Base-by-base conservation (phyloP, 2,329 filamentous ascomycete genomes). In the Pestalotiopsis sp. region DNA sequence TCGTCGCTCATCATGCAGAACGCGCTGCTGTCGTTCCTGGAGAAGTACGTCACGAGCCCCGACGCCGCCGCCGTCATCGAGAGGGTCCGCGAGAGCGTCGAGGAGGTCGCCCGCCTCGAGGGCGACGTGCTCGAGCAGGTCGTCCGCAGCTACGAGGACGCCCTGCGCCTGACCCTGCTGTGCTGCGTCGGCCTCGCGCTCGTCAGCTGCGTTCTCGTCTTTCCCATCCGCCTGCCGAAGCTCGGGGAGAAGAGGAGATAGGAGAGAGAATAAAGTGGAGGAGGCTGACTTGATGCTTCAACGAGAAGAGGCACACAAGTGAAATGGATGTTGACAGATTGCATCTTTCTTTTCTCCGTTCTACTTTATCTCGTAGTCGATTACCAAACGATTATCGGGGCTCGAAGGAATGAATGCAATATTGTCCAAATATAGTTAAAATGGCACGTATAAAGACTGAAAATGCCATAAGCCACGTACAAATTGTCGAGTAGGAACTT, bases 1-100 rank as follows among this genome's bases (percentile, higher is more conserved):
- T 92, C 89, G 72, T 92, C 90, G 76, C 84, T 94, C 68, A 87
- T 94, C 7, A 82, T 95, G 70, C 92, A 95, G 80, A 94, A 94
- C 74, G 85, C 88, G 0, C 81, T 95, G 65, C 79, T 87, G 9
- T 80, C 83, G 20, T 91, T 90, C 72, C 83, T 95, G 4, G 79
- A 87, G 4, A 71, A 76, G 12, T 84, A 86, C 41, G 90, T 95
- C 9, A 84, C n/a, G 25, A 23, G 27, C 6, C 67, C 52, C 23
- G 68, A 82, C 0, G 91, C 89, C 0, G 81, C 83, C 0, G 80
- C 84, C 61, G 80, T 90, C n/a, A 85, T 90, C 55, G 79, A 79
- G 59, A 77, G 76, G 58, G 87, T 88, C 3, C 79, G 88, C 59
- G 79, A 81, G 70, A 88, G 84, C n/a, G 87, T 90, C 25, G 85